A percentile compares a stretch with the other conserved stretches of the same genome.
Evolutionary conservation across 2,329 filamentous ascomycete species (phyloP).

Genomic region (Trichoderma aggressivum): DNA sequence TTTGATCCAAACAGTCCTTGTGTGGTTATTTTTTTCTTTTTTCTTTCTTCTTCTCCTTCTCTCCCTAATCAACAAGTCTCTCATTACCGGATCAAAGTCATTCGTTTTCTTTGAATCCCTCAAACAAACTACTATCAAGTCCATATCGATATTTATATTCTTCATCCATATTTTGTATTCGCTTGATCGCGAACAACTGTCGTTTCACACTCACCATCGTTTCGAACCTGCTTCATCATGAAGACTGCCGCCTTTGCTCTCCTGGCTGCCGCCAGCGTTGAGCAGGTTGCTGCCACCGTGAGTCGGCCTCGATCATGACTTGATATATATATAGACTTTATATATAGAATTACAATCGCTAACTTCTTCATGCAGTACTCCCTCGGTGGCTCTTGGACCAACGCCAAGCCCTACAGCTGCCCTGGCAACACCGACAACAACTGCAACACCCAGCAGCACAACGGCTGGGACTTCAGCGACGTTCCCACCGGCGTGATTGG

Average conservation of each 20-base stretch:
- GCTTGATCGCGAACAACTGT: conserved; percentile 1
- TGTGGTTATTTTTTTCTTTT: conserved; percentile 7
- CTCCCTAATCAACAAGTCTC: conserved; percentile 13
- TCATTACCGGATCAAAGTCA: conserved; percentile 46
- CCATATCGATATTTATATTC: conserved; percentile 23
- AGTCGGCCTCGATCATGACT: not conserved
- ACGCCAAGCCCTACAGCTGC: conserved; percentile 55
- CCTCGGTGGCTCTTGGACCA: conserved; percentile 23
- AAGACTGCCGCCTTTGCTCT: conserved; percentile 47
- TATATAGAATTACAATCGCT: not conserved
- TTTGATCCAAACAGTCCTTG: conserved; percentile 12
- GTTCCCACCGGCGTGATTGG: conserved; percentile 60
- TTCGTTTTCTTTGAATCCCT: conserved; percentile 52
- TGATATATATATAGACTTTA: not conserved
- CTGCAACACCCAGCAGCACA: conserved; percentile 66
- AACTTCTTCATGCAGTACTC: not conserved
- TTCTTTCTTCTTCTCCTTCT: not conserved
- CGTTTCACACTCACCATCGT: conserved; percentile 10
- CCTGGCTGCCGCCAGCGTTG: conserved; percentile 50
- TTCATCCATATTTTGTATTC: conserved; percentile 20
- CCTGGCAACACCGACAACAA: conserved; percentile 73
- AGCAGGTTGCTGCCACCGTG: conserved; percentile 49
- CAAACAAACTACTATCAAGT: conserved; percentile 28
- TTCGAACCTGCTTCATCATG: conserved; percentile 39
- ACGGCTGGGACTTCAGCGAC: conserved; percentile 69